Percentiles rank a stretch among this genome's conserved stretches.
phyloP scores from a whole-genome alignment of 2,329 filamentous ascomycete species.

The Nigrospora oryzae region DNA sequence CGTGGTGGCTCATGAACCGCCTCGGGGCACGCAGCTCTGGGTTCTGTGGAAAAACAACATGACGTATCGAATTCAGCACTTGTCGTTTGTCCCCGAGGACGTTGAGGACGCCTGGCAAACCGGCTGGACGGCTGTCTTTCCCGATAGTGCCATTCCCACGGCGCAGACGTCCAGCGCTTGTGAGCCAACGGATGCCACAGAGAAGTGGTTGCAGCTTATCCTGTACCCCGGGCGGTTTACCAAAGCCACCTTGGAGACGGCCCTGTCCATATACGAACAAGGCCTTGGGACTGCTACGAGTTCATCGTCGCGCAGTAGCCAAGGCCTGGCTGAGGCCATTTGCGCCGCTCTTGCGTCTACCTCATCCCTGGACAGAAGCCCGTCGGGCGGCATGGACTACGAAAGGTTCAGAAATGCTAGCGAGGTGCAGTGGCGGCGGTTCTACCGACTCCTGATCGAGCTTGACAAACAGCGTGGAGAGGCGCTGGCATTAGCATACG shows the following conservation, averaged over 20 bases:
- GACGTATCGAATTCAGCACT: slow-evolving; percentile 63
- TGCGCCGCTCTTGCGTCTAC: slow-evolving; percentile 64
- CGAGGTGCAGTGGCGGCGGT: slow-evolving; percentile 80
- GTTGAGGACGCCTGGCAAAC: slow-evolving; percentile 53
- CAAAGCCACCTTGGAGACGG: slow-evolving; percentile 70
- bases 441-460: slow-evolving; percentile 78
- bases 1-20: slow-evolving; percentile 46
- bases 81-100: slow-evolving; percentile 64
- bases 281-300: slow-evolving; percentile 38
- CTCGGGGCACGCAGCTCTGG: slow-evolving; percentile 58
- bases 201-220: slow-evolving; percentile 81
- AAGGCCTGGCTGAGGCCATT: slow-evolving; percentile 66
- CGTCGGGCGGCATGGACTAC: slow-evolving; percentile 63
- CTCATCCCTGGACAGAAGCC: slow-evolving; percentile 52
- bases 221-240: slow-evolving; percentile 79
- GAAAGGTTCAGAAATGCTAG: slow-evolving; percentile 65
- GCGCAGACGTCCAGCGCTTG: slow-evolving; percentile 51
- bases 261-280: slow-evolving; percentile 72
- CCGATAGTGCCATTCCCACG: slow-evolving; percentile 46
- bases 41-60: slow-evolving; percentile 80
- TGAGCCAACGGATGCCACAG: slow-evolving; percentile 62
- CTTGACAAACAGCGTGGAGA: slow-evolving; percentile 81
- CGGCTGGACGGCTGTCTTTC: slow-evolving; percentile 62
- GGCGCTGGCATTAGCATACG: slow-evolving; percentile 68
- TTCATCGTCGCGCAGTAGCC: slow-evolving; percentile 29